Evolutionary conservation across 1,284 basidiomycete genomes (phyloP), one percentile per base, ranked within the genome.

Genomic region (Irpex rosettiformis): DNA sequence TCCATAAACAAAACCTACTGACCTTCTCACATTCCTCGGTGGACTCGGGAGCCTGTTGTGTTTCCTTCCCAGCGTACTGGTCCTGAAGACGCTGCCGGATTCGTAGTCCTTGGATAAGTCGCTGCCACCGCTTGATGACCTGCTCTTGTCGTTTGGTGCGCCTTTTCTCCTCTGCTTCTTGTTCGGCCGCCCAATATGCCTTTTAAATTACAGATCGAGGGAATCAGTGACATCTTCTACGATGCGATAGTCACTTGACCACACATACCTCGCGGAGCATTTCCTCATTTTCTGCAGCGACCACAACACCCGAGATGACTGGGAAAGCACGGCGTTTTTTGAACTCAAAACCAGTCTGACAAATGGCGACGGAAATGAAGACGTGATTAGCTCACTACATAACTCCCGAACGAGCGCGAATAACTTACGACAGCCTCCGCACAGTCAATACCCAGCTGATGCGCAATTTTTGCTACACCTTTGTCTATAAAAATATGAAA

Each of bases 311-410:
- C 29, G 86, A 85, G 52, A 97, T 79, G 63, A 94, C 80, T 3
- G 96, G 96, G 59, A 86, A 85, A 0, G 96, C 95, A 55, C 86
- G 81, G 18, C 92, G 86, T 71, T 95, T 96, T 67, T 89, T 91
- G 77, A 99, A 99, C 73, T 98, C 96, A 72, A 99, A 99, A 11
- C 94, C 91, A 54, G 86, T 92, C 92, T 93, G 63, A 52, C 28
- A 27, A 21, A 54, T 42, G 10, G 27, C 27, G 48, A 56, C 55
- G 29, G 56, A 58, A 45, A 52, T 29, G 18, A 48, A 40, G 11
- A 33, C 51, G 13, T 25, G 7, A 22, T 24, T 10, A 27, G 27
- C 13, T 25, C 8, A 54, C 30, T 18, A 28, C 33, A 16, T 37
- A 45, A 45, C 22, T 42, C n/a, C n/a, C 16, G 13, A 54, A 25